phyloP scores from a whole-genome alignment of 2,329 filamentous ascomycete species.

The Trichothecium roseum region DNA sequence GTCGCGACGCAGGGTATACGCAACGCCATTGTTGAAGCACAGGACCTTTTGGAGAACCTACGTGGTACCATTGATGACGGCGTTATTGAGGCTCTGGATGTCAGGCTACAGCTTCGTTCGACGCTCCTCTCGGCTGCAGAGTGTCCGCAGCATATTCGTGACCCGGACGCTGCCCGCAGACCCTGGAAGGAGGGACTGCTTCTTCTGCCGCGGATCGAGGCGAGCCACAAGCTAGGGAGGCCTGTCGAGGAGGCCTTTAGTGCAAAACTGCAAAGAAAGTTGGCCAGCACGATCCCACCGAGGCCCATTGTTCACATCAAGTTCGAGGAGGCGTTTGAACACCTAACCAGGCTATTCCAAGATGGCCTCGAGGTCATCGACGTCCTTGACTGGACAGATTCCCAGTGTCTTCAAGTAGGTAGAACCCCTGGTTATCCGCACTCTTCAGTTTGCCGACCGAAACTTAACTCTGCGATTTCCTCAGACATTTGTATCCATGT shows the following conservation, averaged over 20 bases:
- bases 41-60: slow-evolving; percentile 35
- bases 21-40: slow-evolving; percentile 41
- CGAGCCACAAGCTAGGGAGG: slow-evolving; percentile 51
- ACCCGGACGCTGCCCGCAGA: slow-evolving; percentile 34
- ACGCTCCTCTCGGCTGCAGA: slow-evolving; percentile 48
- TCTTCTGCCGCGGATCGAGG: slow-evolving; percentile 44
- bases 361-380: slow-evolving; percentile 62
- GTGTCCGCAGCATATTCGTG: slow-evolving; percentile 31
- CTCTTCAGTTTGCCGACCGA: neutral
- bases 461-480: neutral
- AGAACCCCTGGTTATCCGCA: neutral
- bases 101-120: slow-evolving; percentile 57
- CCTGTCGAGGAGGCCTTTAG: slow-evolving; percentile 74
- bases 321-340: slow-evolving; percentile 59
- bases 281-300: slow-evolving; percentile 90
- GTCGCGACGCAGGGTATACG: slow-evolving; percentile 49
- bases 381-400: slow-evolving; percentile 56
- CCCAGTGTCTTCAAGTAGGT: slow-evolving; percentile 59
- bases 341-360: slow-evolving; percentile 59
- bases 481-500: slow-evolving; percentile 62
- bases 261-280: slow-evolving; percentile 76
- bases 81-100: slow-evolving; percentile 45
- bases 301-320: slow-evolving; percentile 74
- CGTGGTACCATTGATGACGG: slow-evolving; percentile 27
- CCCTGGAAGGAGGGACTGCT: slow-evolving; percentile 41